These are phyloP conservation scores for Rhizophagus prolifer DNA, from an alignment of 192 early-diverging fungal species.

Conservation along the genomic window DNA sequence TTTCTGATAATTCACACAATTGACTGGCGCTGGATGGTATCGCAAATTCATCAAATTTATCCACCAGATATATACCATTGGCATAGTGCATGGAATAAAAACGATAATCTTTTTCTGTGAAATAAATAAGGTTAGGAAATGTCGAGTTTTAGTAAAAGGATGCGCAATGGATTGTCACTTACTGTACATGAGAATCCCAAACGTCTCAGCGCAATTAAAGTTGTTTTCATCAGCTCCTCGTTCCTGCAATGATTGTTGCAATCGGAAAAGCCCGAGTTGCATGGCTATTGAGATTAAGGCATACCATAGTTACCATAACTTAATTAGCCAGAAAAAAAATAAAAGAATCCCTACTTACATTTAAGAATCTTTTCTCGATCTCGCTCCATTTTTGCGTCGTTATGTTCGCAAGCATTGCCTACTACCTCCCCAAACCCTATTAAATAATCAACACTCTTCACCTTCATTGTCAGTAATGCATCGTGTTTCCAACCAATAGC, in stretches of 20 bases:
- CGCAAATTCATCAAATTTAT: no score
- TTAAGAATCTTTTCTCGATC: slow-evolving; percentile 11
- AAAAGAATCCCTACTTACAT: slow-evolving; percentile 9
- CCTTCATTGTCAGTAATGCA: slow-evolving; percentile 3
- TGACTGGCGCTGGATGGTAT: no score
- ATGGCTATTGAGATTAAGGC: neutral
- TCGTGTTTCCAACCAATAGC: slow-evolving; percentile 4
- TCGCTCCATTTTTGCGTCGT: neutral
- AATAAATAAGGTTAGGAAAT: no score
- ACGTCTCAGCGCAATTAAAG: slow-evolving; percentile 5
- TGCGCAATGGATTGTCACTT: neutral
- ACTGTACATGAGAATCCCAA: neutral
- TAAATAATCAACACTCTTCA: slow-evolving; percentile 1
- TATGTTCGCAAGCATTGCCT: slow-evolving; percentile 3
- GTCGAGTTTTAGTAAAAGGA: neutral
- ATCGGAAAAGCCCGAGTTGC: neutral
- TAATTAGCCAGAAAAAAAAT: slow-evolving; percentile 15
- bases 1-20: no score
- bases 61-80: no score
- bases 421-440: slow-evolving; percentile 1
- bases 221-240: slow-evolving; percentile 2
- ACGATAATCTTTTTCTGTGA: no score
- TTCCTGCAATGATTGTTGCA: neutral
- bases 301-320: neutral
- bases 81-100: no score